Base-by-base conservation (phyloP, 148 eudicot species). In the Pharnaceum exiguum region DNA sequence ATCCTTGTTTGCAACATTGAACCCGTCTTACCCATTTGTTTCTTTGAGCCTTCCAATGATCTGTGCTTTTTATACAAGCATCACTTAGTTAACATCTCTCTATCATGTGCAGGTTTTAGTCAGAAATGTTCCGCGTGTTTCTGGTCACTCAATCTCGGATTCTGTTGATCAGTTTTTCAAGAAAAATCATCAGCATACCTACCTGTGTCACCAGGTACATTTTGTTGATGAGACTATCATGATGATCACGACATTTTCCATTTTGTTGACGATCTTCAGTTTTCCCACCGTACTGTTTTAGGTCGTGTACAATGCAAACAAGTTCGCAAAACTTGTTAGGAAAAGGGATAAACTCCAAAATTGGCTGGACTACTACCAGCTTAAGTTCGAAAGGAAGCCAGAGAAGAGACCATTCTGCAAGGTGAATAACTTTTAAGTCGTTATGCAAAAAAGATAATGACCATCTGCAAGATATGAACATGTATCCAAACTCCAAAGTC, bases 251-350 rank as follows among this genome's bases (percentile, higher is more conserved):
- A n/a, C n/a, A n/a, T n/a, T n/a, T n/a, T n/a, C n/a, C n/a, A n/a
- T n/a, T n/a, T n/a, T n/a, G n/a, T n/a, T n/a, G n/a, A n/a, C n/a
- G n/a, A n/a, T n/a, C n/a, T n/a, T n/a, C n/a, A n/a, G n/a, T n/a
- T n/a, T 12, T 60, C 32, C 10, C 7, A 27, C 15, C 44, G 35
- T n/a, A n/a, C n/a, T n/a, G 39, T 48, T 49, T 67, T 74, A 91
- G 98, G 90, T 69, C n/a, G 96, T 93, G 16, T 93, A 85, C 70
- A 75, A 93, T 62, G 86, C 90, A 21, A 93, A 88, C 74, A 88
- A 88, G 70, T 93, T 93, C 53, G 88, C 90, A 28, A 85, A 69
- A 67, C 83, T 93, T 59, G 83, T 79, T 60, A 68, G 73, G 55
- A 73, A 76, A 75, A 75, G 96, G 68, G 70, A 77, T 18, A 74